Evolutionary conservation across 306 rosid genomes (phyloP).

Genomic region (Fagus sylvatica): DNA sequence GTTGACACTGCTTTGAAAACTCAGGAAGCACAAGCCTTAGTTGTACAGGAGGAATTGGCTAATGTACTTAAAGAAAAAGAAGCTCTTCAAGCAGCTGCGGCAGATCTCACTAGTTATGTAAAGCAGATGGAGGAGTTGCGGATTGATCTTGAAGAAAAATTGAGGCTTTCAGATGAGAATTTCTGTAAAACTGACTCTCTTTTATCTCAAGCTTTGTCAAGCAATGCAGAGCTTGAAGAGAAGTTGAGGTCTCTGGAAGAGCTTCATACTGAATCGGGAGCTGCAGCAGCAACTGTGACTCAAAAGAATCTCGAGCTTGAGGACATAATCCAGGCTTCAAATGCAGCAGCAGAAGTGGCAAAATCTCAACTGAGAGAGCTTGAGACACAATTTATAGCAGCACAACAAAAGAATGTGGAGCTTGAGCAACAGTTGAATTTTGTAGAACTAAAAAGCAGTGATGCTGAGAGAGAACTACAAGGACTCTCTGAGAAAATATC

Average conservation of each 20-base stretch:
- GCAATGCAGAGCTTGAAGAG: constrained; percentile 72
- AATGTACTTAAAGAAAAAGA: constrained; percentile 45
- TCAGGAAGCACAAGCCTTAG: constrained; percentile 50
- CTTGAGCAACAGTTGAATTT: constrained; percentile 74
- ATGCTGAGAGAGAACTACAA: constrained; percentile 60
- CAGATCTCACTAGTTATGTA: constrained; percentile 43
- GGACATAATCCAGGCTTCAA: constrained; percentile 53
- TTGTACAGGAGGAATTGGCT: constrained; percentile 46
- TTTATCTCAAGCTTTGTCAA: constrained; percentile 67
- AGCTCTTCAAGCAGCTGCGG: constrained; percentile 53
- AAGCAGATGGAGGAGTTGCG: constrained; percentile 53
- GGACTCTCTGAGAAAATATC: constrained; percentile 61
- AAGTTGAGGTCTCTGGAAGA: constrained; percentile 75
- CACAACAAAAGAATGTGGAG: constrained; percentile 68
- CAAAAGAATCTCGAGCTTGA: constrained; percentile 77
- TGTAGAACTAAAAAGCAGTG: constrained; percentile 55
- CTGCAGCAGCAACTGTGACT: constrained; percentile 58
- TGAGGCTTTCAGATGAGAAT: constrained; percentile 61
- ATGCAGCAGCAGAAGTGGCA: constrained; percentile 65
- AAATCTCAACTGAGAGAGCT: constrained; percentile 67
- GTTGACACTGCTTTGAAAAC: constrained; percentile 49
- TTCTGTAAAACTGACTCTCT: constrained; percentile 65
- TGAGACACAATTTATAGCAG: constrained; percentile 57
- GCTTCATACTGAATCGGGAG: constrained; percentile 61
- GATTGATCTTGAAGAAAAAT: constrained; percentile 63